Evolutionary conservation across 192 early-diverging fungal species (phyloP), one percentile per base, ranked within the genome.

Genomic region (Mortierella claussenii): DNA sequence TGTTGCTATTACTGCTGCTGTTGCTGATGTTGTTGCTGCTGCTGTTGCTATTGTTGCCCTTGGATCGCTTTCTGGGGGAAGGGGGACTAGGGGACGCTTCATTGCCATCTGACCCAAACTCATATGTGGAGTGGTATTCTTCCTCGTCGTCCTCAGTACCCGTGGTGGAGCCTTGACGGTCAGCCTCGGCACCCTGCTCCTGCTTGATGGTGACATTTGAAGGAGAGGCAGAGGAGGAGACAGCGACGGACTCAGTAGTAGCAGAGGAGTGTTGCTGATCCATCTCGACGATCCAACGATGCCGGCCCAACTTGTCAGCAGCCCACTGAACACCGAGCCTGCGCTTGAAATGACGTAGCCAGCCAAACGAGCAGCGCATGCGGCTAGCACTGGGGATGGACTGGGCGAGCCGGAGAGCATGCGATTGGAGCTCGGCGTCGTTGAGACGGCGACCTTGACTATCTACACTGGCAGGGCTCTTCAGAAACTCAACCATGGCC

Each of bases 361-460:
- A 76, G 17, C 73, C 73, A 55, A 76, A 76, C 27, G 73, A 76
- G 47, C 73, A 76, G 21, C 73, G 63, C 73, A 76, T 76, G 7
- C 73, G 63, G 7, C 53, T 76, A 1, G 73, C 73, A n/a, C 73
- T 76, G 15, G 73, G 73, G 34, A 76, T 76, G 32, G 57, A 65
- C 12, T 60, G 73, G 13, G 73, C 73, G 20, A 76, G 60, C 20
- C 73, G 57, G 17, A 76, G 58, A 36, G 73, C 73, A 51, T 76
- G 73, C 9, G 73, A 60, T 36, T 76, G 73, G 12, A 76, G 53
- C 47, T 76, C 73, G 52, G 73, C 73, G 31, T 76, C 73, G 12
- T 76, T 76, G 52, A 76, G 64, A 21, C 73, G 49, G 17, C 73
- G 73, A 11, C 73, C 73, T 8, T 76, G 73, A 20, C 63, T 59